These are phyloP conservation scores for Phtheirospermum japonicum DNA, from an alignment of 257 asterid species.

Conservation along the genomic window DNA sequence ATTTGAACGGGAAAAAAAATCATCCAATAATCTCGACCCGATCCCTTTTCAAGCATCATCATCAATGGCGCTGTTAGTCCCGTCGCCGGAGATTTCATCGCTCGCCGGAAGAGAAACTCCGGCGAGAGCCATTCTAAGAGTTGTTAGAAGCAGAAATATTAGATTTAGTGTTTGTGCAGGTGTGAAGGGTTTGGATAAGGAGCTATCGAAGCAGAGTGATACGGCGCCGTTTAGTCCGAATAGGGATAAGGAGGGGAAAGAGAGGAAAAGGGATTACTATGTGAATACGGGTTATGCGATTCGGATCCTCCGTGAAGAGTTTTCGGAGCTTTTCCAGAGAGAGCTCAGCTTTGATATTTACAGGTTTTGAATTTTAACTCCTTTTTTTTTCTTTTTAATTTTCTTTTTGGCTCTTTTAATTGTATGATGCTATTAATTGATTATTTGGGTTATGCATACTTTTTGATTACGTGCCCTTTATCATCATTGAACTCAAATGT, in stretches of 20 bases:
- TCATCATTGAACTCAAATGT: too few species aligned
- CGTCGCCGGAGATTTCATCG: constrained; percentile 36
- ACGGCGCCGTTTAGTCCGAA: constrained; percentile 38
- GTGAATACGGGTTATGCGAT: constrained; percentile 88
- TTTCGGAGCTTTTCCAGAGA: constrained; percentile 64
- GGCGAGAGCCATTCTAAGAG: constrained; percentile 9
- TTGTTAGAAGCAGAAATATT: constrained; percentile 26
- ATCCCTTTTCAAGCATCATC: too few species aligned
- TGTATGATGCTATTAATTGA: too few species aligned
- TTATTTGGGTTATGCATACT: too few species aligned
- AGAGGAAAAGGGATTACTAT: constrained; percentile 67
- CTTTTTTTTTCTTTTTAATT: too few species aligned
- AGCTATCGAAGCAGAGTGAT: constrained; percentile 41
- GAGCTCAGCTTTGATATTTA: constrained; percentile 82
- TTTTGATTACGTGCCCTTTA: too few species aligned
- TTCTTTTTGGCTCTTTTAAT: too few species aligned
- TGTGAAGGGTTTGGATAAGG: constrained; percentile 57
- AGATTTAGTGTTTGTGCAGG: constrained; percentile 45
- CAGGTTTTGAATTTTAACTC: constrained; percentile 42
- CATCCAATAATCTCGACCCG: too few species aligned
- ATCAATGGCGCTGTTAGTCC: constrained; percentile 37
- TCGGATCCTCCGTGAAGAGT: constrained; percentile 86
- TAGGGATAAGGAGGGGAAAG: constrained; percentile 46
- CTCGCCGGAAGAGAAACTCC: constrained; percentile 30
- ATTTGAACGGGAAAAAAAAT: too few species aligned